phyloP scores from a whole-genome alignment of 73 alveolate species.

The Paramecium sexaurelia region DNA sequence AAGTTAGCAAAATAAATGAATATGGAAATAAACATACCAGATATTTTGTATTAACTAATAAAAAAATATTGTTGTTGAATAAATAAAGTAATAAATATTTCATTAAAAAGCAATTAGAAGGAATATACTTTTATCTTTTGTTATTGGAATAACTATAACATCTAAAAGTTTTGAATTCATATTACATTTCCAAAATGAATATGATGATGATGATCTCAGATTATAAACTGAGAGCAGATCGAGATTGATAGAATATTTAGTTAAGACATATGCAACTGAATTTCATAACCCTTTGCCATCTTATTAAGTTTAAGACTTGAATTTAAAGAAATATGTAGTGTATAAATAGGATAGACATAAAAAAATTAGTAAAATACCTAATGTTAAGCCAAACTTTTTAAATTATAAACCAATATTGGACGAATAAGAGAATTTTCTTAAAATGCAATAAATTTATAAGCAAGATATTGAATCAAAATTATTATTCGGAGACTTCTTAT shows the following conservation, averaged over 20 bases:
- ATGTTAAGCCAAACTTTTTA: neutral
- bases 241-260: neutral
- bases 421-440: neutral
- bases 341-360: slow-evolving; percentile 32
- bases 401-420: slow-evolving; percentile 12
- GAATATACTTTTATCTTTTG: neutral
- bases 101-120: slow-evolving; percentile 12
- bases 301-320: slow-evolving; percentile 3
- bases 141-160: slow-evolving; percentile 1
- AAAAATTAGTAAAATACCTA: neutral
- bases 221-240: slow-evolving; percentile 29
- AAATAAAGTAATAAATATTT: neutral
- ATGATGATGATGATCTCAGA: slow-evolving; percentile 55
- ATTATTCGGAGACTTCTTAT: neutral
- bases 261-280: neutral
- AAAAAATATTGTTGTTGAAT: slow-evolving; percentile 6
- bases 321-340: slow-evolving; percentile 38
- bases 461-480: neutral
- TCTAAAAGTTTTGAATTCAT: slow-evolving; percentile 24
- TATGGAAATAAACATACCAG: slow-evolving; percentile 42
- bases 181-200: slow-evolving; percentile 15
- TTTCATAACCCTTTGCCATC: neutral
- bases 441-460: neutral
- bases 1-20: slow-evolving; percentile 34
- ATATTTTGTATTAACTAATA: slow-evolving; percentile 44